Conservation (phyloP, 306 rosid genomes). For the Quercus glauca region DNA sequence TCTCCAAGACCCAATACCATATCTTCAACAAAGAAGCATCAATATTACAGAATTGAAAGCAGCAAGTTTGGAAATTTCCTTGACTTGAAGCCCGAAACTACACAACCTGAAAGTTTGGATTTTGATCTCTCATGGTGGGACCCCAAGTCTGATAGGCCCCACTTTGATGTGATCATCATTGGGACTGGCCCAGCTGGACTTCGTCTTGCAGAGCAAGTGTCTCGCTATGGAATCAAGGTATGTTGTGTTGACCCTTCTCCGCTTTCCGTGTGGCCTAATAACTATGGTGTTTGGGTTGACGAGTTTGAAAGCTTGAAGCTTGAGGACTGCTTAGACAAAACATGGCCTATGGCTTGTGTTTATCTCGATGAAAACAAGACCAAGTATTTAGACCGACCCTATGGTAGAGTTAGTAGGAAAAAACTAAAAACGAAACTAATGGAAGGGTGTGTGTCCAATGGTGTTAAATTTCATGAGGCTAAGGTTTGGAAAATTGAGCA, state of each 20-base stretch:
- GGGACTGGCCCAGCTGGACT: slow-evolving; percentile 85
- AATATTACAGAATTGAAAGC: slow-evolving; percentile 17
- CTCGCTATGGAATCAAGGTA: slow-evolving; percentile 63
- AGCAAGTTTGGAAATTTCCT: slow-evolving; percentile 58
- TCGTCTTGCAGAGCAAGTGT: slow-evolving; percentile 68
- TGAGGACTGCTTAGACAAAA: slow-evolving; percentile 64
- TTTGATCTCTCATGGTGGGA: slow-evolving; percentile 60
- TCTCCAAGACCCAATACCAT: slow-evolving; percentile 16
- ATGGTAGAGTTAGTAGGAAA: slow-evolving; percentile 63
- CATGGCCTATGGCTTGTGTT: slow-evolving; percentile 69
- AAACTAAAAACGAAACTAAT: slow-evolving; percentile 49
- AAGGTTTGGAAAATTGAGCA: slow-evolving; percentile 64
- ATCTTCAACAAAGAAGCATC: slow-evolving; percentile 22
- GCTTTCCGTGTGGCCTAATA: slow-evolving; percentile 77
- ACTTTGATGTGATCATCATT: slow-evolving; percentile 57
- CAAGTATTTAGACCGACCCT: slow-evolving; percentile 63
- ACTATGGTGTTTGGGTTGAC: slow-evolving; percentile 85
- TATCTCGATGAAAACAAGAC: slow-evolving; percentile 43
- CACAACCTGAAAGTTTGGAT: slow-evolving; percentile 32
- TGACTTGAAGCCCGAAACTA: slow-evolving; percentile 45
- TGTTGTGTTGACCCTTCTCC: slow-evolving; percentile 87
- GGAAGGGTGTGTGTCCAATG: slow-evolving; percentile 53
- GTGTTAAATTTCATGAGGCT: slow-evolving; percentile 63
- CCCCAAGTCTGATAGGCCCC: slow-evolving; percentile 32
- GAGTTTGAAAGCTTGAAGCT: slow-evolving; percentile 65